These are phyloP conservation scores for Colletotrichum euphorbiae DNA, from an alignment of 2,329 filamentous ascomycete genomes.

Conservation along the genomic window DNA sequence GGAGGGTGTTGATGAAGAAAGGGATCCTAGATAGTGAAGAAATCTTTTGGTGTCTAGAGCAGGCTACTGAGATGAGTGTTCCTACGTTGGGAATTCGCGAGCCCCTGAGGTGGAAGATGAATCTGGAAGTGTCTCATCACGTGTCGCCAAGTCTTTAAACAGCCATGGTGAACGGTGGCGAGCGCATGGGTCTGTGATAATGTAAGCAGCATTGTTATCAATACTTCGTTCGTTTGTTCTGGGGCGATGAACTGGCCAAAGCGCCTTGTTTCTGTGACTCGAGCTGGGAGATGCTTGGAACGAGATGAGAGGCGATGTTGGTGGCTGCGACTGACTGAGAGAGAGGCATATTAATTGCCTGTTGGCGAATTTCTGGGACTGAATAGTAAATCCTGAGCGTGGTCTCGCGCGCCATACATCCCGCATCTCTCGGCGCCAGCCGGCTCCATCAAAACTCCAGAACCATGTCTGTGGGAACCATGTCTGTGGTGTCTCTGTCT, in stretches of 20 bases:
- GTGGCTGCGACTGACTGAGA: not conserved
- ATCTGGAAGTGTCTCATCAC: conserved; percentile 40
- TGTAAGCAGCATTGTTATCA: conserved; percentile 21
- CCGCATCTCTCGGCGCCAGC: no score
- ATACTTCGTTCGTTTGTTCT: no score
- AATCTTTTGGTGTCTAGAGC: not conserved
- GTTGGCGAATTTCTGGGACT: no score
- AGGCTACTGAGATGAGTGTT: not conserved
- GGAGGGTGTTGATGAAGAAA: not conserved
- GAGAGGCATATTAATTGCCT: no score
- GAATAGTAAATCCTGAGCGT: no score
- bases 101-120: conserved; percentile 17
- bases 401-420: no score
- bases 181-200: conserved; percentile 22
- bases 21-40: not conserved
- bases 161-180: conserved; percentile 8
- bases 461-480: no score
- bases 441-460: no score
- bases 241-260: conserved; percentile 12
- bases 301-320: no score
- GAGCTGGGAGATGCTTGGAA: not conserved
- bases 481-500: no score
- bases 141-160: conserved; percentile 35
- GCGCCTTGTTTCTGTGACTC: not conserved
- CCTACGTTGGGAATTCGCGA: conserved; percentile 18